Conservation (phyloP, 306 rosid genomes). For the Acacia confusa region DNA sequence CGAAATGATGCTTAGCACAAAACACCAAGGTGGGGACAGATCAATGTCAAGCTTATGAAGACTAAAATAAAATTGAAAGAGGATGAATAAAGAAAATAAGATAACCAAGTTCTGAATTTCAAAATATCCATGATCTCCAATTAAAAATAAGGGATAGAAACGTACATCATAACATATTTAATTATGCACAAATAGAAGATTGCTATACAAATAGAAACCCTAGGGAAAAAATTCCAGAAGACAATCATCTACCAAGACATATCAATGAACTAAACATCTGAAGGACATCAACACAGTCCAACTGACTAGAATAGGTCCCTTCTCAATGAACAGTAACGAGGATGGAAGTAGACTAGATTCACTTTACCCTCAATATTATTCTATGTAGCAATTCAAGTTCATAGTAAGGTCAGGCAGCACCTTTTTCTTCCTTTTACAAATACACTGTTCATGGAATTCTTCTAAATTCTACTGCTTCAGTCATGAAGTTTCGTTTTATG, state of each 20-base stretch:
- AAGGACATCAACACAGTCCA: neutral
- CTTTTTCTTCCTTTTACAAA: neutral
- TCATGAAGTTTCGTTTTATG: neutral
- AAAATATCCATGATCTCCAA: neutral
- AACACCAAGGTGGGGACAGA: neutral
- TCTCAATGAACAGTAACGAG: neutral
- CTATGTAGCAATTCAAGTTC: neutral
- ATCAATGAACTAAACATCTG: neutral
- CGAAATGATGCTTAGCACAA: neutral
- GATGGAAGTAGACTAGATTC: neutral
- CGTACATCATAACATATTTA: neutral
- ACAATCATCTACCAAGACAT: neutral
- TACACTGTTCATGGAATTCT: neutral
- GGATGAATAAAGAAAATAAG: neutral
- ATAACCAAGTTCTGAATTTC: neutral
- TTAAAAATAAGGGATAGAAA: neutral
- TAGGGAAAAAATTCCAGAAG: neutral
- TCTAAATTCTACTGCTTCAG: neutral
- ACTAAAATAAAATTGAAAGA: neutral
- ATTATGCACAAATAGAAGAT: neutral
- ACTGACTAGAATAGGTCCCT: neutral
- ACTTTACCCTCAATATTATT: neutral
- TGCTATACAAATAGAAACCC: neutral
- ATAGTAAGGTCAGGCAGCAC: neutral
- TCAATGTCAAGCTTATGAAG: neutral